Percentiles rank a stretch among this genome's conserved stretches.
phyloP scores from a whole-genome alignment of 192 early-diverging fungal genomes.

The Chytriomyces sp. region DNA sequence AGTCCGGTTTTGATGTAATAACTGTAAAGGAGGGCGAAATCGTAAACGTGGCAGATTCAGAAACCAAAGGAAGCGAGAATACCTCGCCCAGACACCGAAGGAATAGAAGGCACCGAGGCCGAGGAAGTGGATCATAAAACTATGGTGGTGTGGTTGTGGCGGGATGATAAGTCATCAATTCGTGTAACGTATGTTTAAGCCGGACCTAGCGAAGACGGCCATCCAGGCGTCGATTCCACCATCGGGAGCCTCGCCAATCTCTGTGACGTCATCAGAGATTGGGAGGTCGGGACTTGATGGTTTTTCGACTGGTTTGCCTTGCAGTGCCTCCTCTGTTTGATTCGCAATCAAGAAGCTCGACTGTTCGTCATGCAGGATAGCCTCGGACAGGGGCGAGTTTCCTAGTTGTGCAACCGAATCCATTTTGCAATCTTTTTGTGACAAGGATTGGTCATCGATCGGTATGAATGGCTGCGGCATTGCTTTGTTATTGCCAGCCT shows the following conservation, averaged over 20 bases:
- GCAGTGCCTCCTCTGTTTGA: background rate
- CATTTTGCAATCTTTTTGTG: too few species aligned
- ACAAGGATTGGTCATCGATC: too few species aligned
- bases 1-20: constrained; percentile 26
- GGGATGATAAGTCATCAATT: background rate
- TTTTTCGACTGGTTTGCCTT: background rate
- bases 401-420: too few species aligned
- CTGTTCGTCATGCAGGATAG: background rate
- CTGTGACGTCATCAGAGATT: background rate
- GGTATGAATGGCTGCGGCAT: too few species aligned
- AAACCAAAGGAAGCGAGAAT: too few species aligned
- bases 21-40: constrained; percentile 46
- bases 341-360: background rate
- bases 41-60: constrained; percentile 28
- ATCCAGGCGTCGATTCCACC: constrained; percentile 51
- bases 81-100: too few species aligned
- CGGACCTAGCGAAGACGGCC: constrained; percentile 42
- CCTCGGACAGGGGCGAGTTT: background rate
- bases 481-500: too few species aligned
- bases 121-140: constrained; percentile 13
- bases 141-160: background rate
- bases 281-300: too few species aligned
- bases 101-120: constrained; percentile 16
- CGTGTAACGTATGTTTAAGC: constrained; percentile 38
- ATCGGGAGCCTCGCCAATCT: constrained; percentile 33